Evolutionary conservation across 306 rosid genomes (phyloP), one percentile per base, ranked within the genome.

Genomic region (Malus fusca): DNA sequence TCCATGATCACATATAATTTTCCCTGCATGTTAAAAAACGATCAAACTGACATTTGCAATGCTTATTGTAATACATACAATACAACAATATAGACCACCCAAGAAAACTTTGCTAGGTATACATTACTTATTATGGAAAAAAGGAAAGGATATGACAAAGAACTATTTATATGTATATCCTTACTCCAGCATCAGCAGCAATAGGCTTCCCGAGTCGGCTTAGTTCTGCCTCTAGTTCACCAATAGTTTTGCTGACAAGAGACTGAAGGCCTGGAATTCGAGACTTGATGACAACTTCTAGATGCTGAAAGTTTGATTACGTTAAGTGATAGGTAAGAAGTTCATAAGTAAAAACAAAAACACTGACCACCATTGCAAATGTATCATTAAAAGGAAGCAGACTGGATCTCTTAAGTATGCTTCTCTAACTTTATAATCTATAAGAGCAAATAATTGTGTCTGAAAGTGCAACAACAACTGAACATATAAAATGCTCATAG

Each of bases 141-240:
- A 67, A 10, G 22, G 23, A 76, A 55, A 67, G 73, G 62, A 35
- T 21, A 30, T 37, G 40, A 15, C 26, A 25, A 26, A 65, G 58
- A 21, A 12, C 19, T 30, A 15, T 66, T 5, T 40, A 33, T 42
- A 40, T 56, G 23, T 2, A 35, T 71, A 44, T 71, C 58, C 85
- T 66, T 84, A 84, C 88, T 42, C 88, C 88, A 17, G 88, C 42
- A 85, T 85, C 88, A 55, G 81, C 68, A 26, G 88, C 88, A 52
- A 85, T 72, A 35, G 88, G 67, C 69, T 55, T 85, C 56, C 88
- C 88, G 17, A 85, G 83, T 33, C 83, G 85, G 76, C 79, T 79
- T 66, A 78, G 46, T 69, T 85, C 88, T 72, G 85, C 68, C 66
- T 85, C 85, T 62, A 85, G 73, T 66, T 82, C 85, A 64, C 74